Percentiles rank a stretch among this genome's conserved stretches.
Evolutionary conservation across 148 eudicot genomes (phyloP).

Genomic region (Vaccinium corymbosum): DNA sequence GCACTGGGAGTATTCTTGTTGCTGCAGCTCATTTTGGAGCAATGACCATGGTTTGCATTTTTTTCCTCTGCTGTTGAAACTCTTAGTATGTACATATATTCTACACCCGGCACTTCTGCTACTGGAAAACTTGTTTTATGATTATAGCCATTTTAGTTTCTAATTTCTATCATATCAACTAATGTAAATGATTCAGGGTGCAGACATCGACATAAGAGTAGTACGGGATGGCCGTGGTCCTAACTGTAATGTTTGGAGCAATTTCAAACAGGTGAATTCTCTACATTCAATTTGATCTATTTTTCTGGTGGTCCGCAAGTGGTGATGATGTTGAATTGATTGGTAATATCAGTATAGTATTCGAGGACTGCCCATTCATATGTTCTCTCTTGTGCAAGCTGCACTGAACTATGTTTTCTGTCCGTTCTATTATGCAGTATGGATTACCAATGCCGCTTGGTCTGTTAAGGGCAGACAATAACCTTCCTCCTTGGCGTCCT

Average conservation of each 20-base stretch:
- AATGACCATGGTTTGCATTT: slow-evolving; percentile 88
- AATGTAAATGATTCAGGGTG: slow-evolving; percentile 73
- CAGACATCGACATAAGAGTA: slow-evolving; percentile 98
- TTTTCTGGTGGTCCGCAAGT: not conserved
- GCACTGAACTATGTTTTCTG: not conserved
- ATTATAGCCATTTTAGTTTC: not conserved
- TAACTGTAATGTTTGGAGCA: slow-evolving; percentile 90
- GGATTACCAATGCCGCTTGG: slow-evolving; percentile 81
- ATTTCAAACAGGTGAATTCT: slow-evolving; percentile 79
- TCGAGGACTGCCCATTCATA: not conserved
- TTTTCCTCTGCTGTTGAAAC: not conserved
- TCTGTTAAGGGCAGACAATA: slow-evolving; percentile 89
- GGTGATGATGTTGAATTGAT: not conserved
- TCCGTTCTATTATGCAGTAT: slow-evolving; percentile 52
- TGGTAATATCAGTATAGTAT: not conserved
- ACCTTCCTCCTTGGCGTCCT: slow-evolving; percentile 98
- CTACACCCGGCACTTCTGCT: not conserved
- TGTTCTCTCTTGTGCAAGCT: not conserved
- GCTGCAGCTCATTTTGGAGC: slow-evolving; percentile 96
- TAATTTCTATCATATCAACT: slow-evolving; percentile 21
- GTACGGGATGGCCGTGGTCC: slow-evolving; percentile 99
- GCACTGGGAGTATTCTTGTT: slow-evolving; percentile 91
- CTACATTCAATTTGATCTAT: not conserved
- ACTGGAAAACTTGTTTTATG: not conserved
- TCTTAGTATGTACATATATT: not conserved